Evolutionary conservation across 2,329 filamentous ascomycete genomes (phyloP).

Genomic region (Arachnomyces sp.): DNA sequence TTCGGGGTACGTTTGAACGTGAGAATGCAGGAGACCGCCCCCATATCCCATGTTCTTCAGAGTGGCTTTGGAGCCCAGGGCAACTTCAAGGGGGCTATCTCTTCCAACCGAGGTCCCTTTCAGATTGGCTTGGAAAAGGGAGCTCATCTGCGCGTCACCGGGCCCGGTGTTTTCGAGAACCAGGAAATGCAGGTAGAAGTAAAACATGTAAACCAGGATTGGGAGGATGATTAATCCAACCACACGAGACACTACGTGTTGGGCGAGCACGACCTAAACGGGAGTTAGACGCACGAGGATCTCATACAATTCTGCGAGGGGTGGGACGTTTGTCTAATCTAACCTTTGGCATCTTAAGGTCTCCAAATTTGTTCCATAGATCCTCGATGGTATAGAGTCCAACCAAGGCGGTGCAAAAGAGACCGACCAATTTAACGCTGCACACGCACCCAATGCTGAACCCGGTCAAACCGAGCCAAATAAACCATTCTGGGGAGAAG

Average conservation of each 20-base stretch:
- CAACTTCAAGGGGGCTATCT: slow-evolving; percentile 88
- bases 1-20: slow-evolving; percentile 92
- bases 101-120: slow-evolving; percentile 88
- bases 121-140: slow-evolving; percentile 95
- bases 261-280: slow-evolving; percentile 56
- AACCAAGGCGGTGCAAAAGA: slow-evolving; percentile 91
- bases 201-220: slow-evolving; percentile 86
- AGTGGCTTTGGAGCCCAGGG: slow-evolving; percentile 79
- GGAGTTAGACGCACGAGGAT: slow-evolving; percentile 15
- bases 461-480: slow-evolving; percentile 89
- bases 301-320: not conserved
- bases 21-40: slow-evolving; percentile 89
- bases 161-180: slow-evolving; percentile 90
- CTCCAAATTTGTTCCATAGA: slow-evolving; percentile 95
- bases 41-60: slow-evolving; percentile 99
- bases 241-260: slow-evolving; percentile 72
- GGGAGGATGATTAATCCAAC: slow-evolving; percentile 84
- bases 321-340: slow-evolving; percentile 21
- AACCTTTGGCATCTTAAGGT: slow-evolving; percentile 81
- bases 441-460: slow-evolving; percentile 95
- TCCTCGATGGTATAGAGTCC: slow-evolving; percentile 95
- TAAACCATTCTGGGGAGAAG: slow-evolving; percentile 87
- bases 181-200: slow-evolving; percentile 89
- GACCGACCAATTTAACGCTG: slow-evolving; percentile 96
- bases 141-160: slow-evolving; percentile 99